Evolutionary conservation across 2,329 filamentous ascomycete species (phyloP), one percentile per base, ranked within the genome.

Genomic region (Xylariaceae sp.): DNA sequence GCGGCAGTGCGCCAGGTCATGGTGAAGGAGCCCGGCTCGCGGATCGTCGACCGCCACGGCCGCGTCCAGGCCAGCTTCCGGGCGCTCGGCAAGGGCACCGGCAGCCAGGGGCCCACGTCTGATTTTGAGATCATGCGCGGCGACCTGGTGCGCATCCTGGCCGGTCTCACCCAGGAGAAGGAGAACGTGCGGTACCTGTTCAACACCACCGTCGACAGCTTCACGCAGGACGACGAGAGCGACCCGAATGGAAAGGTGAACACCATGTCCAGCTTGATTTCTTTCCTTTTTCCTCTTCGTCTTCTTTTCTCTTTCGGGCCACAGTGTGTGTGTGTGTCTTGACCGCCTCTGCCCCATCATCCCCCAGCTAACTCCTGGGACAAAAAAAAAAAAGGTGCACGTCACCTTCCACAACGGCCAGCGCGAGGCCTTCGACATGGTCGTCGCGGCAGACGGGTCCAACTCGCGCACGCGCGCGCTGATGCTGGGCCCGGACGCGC

Each of bases 401-500:
- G 56, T 53, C 3, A 34, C 29, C 16, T 64, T 76, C 33, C 59
- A 58, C 3, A 60, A 70, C 33, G 67, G 67, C 4, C 46, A 45
- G 1, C 49, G 43, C 4, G 58, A 61, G 14, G 50, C 47, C 2
- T 77, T 59, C 40, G 72, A 77, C 39, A 44, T 77, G 0, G 46
- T 77, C 0, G 61, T 77, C 26, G 70, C 65, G 4, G 70, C 70
- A 3, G 73, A 77, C 37, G 73, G 73, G 0, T 60, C 68, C 13
- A 57, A 61, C 2, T 76, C 70, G 0, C 58, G 58, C 15, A 63
- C 66, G 12, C 58, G 68, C 18, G 56, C 48, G 29, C 49, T 56
- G 18, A 58, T 65, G 26, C 42, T 63, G 3, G 49, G 49, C 2
- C 32, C 46, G 10, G 37, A 47, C 17, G 38, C 40, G 3, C 31